A percentile compares a stretch with the other conserved stretches of the same genome.
Evolutionary conservation across 2,329 filamentous ascomycete species (phyloP).

Genomic region (Cladophialophora yegresii): DNA sequence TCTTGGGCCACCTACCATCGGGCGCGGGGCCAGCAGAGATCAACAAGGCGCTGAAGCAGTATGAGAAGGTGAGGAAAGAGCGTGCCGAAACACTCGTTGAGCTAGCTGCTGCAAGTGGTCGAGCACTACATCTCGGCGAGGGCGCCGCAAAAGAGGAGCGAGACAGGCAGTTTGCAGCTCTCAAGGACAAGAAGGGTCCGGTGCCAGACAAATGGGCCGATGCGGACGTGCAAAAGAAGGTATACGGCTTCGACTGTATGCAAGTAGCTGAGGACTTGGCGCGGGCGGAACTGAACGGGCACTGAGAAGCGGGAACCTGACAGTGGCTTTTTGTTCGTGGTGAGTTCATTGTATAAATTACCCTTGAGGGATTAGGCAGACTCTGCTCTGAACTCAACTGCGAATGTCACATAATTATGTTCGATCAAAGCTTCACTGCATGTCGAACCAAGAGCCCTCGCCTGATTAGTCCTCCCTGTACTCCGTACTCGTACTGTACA

Average conservation of each 20-base stretch:
- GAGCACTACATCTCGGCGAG: conserved; percentile 58
- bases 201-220: conserved; percentile 71
- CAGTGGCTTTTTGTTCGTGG: neutral
- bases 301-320: neutral
- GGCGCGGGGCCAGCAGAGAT: conserved; percentile 50
- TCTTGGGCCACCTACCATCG: conserved; percentile 51
- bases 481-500: no score
- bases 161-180: conserved; percentile 58
- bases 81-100: conserved; percentile 60
- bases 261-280: conserved; percentile 53
- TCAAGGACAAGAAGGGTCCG: conserved; percentile 51
- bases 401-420: no score
- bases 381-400: no score
- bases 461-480: no score
- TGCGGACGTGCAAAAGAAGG: conserved; percentile 67
- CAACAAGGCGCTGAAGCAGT: conserved; percentile 57
- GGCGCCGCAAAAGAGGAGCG: conserved; percentile 62
- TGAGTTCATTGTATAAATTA: neutral
- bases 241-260: conserved; percentile 66
- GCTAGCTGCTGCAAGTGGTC: conserved; percentile 57
- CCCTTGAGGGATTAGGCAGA: no score
- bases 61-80: conserved; percentile 59
- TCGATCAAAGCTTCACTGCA: no score
- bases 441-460: no score
- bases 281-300: conserved; percentile 10